Conservation (phyloP, 1,284 basidiomycete species). For the Sporisorium graminicola region DNA sequence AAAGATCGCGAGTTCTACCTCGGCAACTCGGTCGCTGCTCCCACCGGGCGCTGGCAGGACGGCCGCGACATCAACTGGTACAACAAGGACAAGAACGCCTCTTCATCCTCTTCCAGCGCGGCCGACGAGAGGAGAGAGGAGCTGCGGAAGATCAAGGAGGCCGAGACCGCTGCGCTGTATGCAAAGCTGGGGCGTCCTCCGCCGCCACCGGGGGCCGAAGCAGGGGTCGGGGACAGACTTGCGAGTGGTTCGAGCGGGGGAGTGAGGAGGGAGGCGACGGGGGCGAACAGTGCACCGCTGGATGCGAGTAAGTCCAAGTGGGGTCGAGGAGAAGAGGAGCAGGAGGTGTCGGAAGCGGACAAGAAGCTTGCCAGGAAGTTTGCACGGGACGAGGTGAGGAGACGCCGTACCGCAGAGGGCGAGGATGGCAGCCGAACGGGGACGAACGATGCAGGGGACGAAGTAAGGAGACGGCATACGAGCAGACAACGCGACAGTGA, state of each 20-base stretch:
- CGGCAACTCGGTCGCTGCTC: conserved; percentile 66
- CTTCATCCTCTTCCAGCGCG: conserved; percentile 5
- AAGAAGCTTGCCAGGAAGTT: conserved; percentile 56
- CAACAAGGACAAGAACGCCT: conserved; percentile 55
- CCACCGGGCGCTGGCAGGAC: conserved; percentile 67
- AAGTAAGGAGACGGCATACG: conserved; percentile 12
- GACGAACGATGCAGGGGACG: conserved; percentile 19
- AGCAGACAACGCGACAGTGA: conserved; percentile 19
- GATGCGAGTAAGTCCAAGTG: conserved; percentile 25
- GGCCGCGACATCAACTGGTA: conserved; percentile 68
- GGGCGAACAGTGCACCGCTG: conserved; percentile 46
- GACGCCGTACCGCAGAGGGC: conserved; percentile 31
- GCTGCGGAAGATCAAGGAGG: conserved; percentile 58
- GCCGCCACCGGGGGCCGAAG: conserved; percentile 5
- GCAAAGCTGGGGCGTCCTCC: conserved; percentile 45
- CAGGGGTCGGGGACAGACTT: conserved; percentile 33
- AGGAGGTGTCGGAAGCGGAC: conserved; percentile 37
- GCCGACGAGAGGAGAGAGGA: conserved; percentile 57
- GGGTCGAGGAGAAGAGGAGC: conserved; percentile 19
- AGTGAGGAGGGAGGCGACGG: conserved; percentile 35
- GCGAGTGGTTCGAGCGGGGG: conserved; percentile 25
- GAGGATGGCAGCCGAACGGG: conserved; percentile 32
- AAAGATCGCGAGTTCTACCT: conserved; percentile 68
- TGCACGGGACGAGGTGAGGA: conserved; percentile 46
- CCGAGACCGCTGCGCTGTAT: conserved; percentile 63